These are phyloP conservation scores for Sphagnurus paluster DNA, from an alignment of 1,284 basidiomycete species.

Conservation along the genomic window DNA sequence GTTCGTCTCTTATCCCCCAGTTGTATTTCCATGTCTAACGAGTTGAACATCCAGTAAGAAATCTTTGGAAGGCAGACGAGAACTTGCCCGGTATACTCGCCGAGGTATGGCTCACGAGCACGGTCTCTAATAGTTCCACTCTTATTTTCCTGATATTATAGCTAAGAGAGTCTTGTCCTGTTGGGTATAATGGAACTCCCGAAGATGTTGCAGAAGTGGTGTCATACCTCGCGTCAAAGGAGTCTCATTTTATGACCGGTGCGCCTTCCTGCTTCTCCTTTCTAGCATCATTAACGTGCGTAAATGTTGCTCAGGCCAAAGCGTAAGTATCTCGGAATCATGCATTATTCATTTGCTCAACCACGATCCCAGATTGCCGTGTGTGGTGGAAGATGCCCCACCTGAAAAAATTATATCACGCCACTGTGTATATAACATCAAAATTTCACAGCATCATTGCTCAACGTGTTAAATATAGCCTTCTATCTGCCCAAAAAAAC, in stretches of 20 bases:
- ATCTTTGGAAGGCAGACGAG: too few species aligned
- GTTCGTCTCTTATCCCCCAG: slow-evolving; percentile 3
- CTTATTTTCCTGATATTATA: background rate
- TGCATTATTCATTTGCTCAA: too few species aligned
- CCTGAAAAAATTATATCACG: too few species aligned
- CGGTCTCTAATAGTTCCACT: background rate
- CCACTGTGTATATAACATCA: too few species aligned
- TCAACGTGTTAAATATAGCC: too few species aligned
- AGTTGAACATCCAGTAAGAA: slow-evolving; percentile 1
- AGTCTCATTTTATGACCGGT: slow-evolving; percentile 12
- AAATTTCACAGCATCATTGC: too few species aligned
- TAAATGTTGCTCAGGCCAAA: background rate
- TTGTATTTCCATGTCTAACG: background rate
- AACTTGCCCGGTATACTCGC: too few species aligned
- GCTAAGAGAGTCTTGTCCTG: background rate
- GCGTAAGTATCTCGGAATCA: too few species aligned
- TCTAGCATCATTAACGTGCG: background rate
- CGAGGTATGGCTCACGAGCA: too few species aligned
- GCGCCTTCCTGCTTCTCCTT: background rate
- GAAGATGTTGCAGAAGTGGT: slow-evolving; percentile 23
- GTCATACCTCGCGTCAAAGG: slow-evolving; percentile 21
- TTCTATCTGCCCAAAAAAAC: too few species aligned
- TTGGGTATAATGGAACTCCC: slow-evolving; percentile 17
- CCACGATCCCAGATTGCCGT: too few species aligned
- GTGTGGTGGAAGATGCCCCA: too few species aligned